phyloP scores from a whole-genome alignment of 257 asterid species.

The Nicotiana sylvestris region DNA sequence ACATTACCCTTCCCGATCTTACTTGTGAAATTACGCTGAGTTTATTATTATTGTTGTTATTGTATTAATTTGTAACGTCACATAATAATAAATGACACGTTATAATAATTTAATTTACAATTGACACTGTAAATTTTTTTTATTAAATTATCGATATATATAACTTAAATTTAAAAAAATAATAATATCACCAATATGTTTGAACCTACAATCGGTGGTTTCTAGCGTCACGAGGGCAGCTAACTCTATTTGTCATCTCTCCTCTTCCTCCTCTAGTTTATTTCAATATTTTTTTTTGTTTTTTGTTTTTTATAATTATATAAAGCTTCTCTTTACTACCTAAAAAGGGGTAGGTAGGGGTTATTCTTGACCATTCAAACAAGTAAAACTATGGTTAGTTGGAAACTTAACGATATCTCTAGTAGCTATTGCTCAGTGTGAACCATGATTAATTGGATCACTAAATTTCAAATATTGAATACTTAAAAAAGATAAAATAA shows the following conservation, averaged over 20 bases:
- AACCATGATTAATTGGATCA: too few relatives aligned
- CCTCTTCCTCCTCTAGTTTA: not conserved
- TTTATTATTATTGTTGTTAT: too few relatives aligned
- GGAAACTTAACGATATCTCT: not conserved
- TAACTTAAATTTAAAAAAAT: not conserved
- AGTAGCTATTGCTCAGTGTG: not conserved
- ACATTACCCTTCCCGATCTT: too few relatives aligned
- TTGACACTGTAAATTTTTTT: too few relatives aligned
- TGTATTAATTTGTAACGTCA: too few relatives aligned
- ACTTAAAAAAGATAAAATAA: too few relatives aligned
- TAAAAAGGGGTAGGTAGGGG: conserved; percentile 13
- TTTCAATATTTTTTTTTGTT: not conserved
- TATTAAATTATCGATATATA: too few relatives aligned
- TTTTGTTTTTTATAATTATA: too few relatives aligned
- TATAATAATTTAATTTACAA: too few relatives aligned
- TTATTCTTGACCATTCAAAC: not conserved
- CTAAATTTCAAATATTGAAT: too few relatives aligned
- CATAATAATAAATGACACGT: too few relatives aligned
- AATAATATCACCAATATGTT: not conserved
- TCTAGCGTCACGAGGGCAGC: not conserved
- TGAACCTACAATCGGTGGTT: not conserved
- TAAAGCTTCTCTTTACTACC: not conserved
- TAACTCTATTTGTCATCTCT: not conserved
- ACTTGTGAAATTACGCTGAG: too few relatives aligned
- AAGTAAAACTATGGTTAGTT: not conserved